These are phyloP conservation scores for Elsinoe arachidis DNA, from an alignment of 2,329 filamentous ascomycete genomes.

Conservation along the genomic window DNA sequence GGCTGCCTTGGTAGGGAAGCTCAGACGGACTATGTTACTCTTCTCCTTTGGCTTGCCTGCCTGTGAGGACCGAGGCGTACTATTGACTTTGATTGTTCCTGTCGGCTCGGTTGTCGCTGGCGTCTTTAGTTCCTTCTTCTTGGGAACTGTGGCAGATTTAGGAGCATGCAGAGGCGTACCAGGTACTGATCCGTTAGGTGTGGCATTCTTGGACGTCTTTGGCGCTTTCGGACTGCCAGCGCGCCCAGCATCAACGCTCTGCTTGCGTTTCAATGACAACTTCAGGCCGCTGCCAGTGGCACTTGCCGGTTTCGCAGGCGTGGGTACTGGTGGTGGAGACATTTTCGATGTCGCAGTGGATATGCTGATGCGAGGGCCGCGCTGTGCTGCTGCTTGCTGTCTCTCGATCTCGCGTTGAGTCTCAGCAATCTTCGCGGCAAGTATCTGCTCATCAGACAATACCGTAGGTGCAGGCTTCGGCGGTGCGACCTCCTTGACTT, in stretches of 20 bases:
- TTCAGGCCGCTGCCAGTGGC: constrained; percentile 16
- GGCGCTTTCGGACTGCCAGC: constrained; percentile 23
- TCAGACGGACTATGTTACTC: constrained; percentile 2
- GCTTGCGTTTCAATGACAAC: constrained; percentile 24
- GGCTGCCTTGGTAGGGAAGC: constrained; percentile 3
- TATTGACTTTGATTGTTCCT: constrained; percentile 9
- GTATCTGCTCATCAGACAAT: constrained; percentile 14
- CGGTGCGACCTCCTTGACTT: constrained; percentile 2
- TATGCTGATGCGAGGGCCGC: neutral
- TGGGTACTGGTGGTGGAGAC: constrained; percentile 16
- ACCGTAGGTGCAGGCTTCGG: constrained; percentile 7
- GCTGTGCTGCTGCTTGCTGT: constrained; percentile 8
- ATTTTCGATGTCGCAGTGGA: constrained; percentile 2
- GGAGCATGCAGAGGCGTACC: constrained; percentile 12
- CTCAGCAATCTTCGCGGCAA: constrained; percentile 12
- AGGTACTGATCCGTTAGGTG: constrained; percentile 14
- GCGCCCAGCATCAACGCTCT: constrained; percentile 17
- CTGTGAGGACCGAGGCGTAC: neutral
- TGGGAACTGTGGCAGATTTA: constrained; percentile 7
- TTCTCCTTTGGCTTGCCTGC: neutral
- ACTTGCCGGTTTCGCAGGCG: constrained; percentile 6
- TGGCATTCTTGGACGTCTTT: constrained; percentile 18
- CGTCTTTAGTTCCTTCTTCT: constrained; percentile 10
- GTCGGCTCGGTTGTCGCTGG: neutral
- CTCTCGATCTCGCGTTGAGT: constrained; percentile 10